A percentile compares a stretch with the other conserved stretches of the same genome.
These are phyloP conservation scores for Suillus plorans DNA, from an alignment of 768 basidiomycete genomes.

Conservation along the genomic window DNA sequence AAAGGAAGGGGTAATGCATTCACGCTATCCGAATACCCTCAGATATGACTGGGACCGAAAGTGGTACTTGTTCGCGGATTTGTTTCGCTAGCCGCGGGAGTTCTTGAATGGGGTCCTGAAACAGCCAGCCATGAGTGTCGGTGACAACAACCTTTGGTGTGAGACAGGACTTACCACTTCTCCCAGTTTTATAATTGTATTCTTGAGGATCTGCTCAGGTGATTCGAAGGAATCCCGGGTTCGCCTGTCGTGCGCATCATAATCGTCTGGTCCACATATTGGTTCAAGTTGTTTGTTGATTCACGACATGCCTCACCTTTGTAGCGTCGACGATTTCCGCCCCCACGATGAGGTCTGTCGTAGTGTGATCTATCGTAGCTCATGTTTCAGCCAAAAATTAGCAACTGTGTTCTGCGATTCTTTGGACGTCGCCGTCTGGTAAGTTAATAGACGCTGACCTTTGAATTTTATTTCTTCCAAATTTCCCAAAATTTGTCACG, in stretches of 20 bases:
- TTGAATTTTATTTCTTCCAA: slow-evolving; percentile 1
- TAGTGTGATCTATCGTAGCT: slow-evolving; percentile 56
- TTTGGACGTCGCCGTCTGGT: slow-evolving; percentile 10
- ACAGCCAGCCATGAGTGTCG: slow-evolving; percentile 8
- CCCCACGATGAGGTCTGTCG: slow-evolving; percentile 49
- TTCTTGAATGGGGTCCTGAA: slow-evolving; percentile 70
- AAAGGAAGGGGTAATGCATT: not conserved
- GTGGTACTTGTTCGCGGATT: slow-evolving; percentile 57
- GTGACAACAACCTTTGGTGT: not conserved
- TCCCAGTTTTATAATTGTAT: slow-evolving; percentile 67
- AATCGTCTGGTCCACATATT: slow-evolving; percentile 51
- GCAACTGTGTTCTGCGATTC: slow-evolving; percentile 8
- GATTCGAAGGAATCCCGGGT: slow-evolving; percentile 59
- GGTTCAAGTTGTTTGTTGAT: not conserved
- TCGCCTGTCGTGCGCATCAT: slow-evolving; percentile 57
- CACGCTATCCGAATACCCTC: slow-evolving; percentile 78
- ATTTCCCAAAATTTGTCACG: not conserved
- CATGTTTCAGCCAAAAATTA: slow-evolving; percentile 36
- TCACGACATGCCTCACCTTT: slow-evolving; percentile 46
- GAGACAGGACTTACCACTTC: slow-evolving; percentile 65
- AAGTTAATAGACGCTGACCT: slow-evolving; percentile 4
- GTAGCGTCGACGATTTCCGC: slow-evolving; percentile 45
- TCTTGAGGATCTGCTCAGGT: slow-evolving; percentile 70
- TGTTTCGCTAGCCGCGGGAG: slow-evolving; percentile 63
- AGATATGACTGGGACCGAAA: slow-evolving; percentile 62